Evolutionary conservation across 164 flowering plant genomes (phyloP).

Genomic region (Kalanchoe fedtschenkoi): DNA sequence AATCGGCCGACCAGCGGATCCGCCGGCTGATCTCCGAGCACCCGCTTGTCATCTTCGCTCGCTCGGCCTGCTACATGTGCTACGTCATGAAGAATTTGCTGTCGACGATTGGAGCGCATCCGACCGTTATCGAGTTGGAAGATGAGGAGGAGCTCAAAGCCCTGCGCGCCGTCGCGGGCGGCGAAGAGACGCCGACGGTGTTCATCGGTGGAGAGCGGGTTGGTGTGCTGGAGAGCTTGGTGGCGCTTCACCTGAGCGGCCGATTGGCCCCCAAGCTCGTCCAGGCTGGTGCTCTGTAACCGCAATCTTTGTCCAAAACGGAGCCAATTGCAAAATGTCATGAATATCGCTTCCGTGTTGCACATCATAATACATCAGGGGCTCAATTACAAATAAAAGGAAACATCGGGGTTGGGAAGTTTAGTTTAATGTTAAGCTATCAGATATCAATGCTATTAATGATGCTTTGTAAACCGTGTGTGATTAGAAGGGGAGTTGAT

Average conservation of each 20-base stretch:
- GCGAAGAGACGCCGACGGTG: constrained; percentile 37
- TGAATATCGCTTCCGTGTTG: not conserved
- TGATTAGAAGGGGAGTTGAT: too few relatives aligned
- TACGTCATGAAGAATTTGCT: constrained; percentile 76
- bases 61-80: constrained; percentile 77
- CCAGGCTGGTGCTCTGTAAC: constrained; percentile 52
- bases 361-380: not conserved
- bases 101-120: constrained; percentile 61
- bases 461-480: too few relatives aligned
- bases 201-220: constrained; percentile 66
- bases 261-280: constrained; percentile 54
- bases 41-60: constrained; percentile 5
- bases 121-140: constrained; percentile 78
- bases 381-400: not conserved
- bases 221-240: constrained; percentile 67
- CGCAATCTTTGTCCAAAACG: too few relatives aligned
- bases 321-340: not conserved
- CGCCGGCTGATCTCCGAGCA: constrained; percentile 2
- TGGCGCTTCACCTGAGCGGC: constrained; percentile 62
- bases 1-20: constrained; percentile 7
- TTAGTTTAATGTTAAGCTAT: too few relatives aligned
- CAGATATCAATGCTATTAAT: too few relatives aligned
- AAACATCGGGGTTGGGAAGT: too few relatives aligned
- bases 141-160: constrained; percentile 51
- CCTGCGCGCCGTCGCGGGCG: constrained; percentile 19